Evolutionary conservation across 495 filamentous ascomycete genomes (phyloP).

Genomic region (Aspergillus baeticus): DNA sequence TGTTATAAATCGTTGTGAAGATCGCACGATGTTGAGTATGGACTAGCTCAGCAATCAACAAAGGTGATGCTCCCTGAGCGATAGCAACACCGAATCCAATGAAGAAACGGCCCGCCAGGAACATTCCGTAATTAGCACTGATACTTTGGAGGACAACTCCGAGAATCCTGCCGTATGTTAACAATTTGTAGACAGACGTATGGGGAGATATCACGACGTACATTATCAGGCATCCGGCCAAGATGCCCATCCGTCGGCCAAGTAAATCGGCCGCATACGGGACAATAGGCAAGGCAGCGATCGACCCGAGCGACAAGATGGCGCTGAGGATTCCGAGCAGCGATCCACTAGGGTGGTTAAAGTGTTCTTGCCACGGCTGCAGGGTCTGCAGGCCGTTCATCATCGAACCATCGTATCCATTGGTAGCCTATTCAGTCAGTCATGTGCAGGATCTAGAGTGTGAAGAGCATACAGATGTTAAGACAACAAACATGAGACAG

Average conservation of each 20-base stretch:
- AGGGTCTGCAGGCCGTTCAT: slow-evolving; percentile 44
- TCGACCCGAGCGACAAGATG: slow-evolving; percentile 67
- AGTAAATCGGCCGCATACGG: slow-evolving; percentile 61
- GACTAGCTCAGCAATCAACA: slow-evolving; percentile 63
- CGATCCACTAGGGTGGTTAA: slow-evolving; percentile 48
- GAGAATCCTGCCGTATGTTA: slow-evolving; percentile 33
- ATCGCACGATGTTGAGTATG: slow-evolving; percentile 67
- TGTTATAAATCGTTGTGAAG: slow-evolving; percentile 67
- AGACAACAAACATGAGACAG: slow-evolving; percentile 34
- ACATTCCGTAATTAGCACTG: slow-evolving; percentile 43
- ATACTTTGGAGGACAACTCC: slow-evolving; percentile 55
- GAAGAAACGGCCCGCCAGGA: slow-evolving; percentile 20
- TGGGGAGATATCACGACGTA: slow-evolving; percentile 26
- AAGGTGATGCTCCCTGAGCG: slow-evolving; percentile 59
- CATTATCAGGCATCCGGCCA: slow-evolving; percentile 64
- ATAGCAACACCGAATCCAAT: slow-evolving; percentile 65
- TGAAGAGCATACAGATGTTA: slow-evolving; percentile 28
- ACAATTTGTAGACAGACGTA: too few relatives aligned
- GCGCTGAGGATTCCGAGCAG: slow-evolving; percentile 62
- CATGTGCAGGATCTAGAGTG: background rate
- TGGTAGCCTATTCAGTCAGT: slow-evolving; percentile 43
- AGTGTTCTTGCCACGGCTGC: slow-evolving; percentile 36
- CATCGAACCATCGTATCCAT: slow-evolving; percentile 63
- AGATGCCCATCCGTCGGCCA: slow-evolving; percentile 60
- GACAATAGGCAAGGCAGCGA: slow-evolving; percentile 63